Conservation (phyloP, 768 basidiomycete genomes). For the Gloeophyllum trabeum region DNA sequence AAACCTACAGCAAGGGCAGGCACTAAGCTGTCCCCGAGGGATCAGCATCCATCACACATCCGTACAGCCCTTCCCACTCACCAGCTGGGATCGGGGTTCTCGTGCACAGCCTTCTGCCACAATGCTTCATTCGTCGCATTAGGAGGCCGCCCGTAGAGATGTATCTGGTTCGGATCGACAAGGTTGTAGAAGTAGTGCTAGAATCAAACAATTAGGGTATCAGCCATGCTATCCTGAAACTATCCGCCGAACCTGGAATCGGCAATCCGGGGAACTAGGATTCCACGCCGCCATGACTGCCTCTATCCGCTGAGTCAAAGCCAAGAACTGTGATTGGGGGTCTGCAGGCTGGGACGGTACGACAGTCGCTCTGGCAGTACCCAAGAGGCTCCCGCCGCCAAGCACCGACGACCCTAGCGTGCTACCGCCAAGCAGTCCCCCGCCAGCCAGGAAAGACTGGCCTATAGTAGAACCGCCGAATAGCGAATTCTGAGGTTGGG, state of each 20-base stretch:
- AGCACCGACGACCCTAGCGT: constrained; percentile 5
- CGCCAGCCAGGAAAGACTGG: no score
- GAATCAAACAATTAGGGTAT: neutral
- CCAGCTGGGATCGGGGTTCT: constrained; percentile 79
- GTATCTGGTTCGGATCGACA: constrained; percentile 58
- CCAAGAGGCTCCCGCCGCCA: constrained; percentile 21
- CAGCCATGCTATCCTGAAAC: neutral
- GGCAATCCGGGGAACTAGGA: constrained; percentile 51
- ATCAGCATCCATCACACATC: neutral
- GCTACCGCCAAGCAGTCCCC: constrained; percentile 8
- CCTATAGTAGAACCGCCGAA: no score
- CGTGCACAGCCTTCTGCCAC: constrained; percentile 71
- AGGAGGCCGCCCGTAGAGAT: constrained; percentile 56
- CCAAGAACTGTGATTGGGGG: constrained; percentile 45
- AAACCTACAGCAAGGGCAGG: constrained; percentile 76
- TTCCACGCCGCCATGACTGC: constrained; percentile 63
- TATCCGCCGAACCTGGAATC: constrained; percentile 55
- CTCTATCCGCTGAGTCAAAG: constrained; percentile 49
- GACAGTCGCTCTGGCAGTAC: no score
- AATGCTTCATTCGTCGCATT: constrained; percentile 61
- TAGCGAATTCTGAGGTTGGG: constrained; percentile 9
- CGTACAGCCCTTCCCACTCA: constrained; percentile 19
- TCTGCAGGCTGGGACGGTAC: constrained; percentile 30
- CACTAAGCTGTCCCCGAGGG: constrained; percentile 41
- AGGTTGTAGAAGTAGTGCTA: constrained; percentile 82